Evolutionary conservation across 305 asterid genomes (phyloP).

Genomic region (Fraxinus albicans): DNA sequence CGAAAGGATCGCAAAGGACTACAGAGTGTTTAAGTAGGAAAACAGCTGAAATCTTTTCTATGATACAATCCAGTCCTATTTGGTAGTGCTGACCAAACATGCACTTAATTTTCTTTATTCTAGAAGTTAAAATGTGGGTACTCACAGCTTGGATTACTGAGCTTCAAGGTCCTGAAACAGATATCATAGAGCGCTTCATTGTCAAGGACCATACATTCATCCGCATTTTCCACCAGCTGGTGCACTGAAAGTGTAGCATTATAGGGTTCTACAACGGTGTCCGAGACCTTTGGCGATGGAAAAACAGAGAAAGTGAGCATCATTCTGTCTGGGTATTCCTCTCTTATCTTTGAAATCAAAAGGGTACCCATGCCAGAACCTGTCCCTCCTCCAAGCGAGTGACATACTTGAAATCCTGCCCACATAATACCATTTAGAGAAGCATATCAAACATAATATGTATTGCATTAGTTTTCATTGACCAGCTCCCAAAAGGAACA

Average conservation of each 20-base stretch:
- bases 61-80: not conserved
- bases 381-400: slow-evolving; percentile 91
- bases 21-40: not conserved
- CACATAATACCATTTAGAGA: slow-evolving; percentile 5
- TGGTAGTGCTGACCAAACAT: not conserved
- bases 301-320: slow-evolving; percentile 92
- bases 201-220: slow-evolving; percentile 92
- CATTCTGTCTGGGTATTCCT: slow-evolving; percentile 89
- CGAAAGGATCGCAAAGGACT: not conserved
- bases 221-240: slow-evolving; percentile 88
- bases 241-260: slow-evolving; percentile 88
- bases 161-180: slow-evolving; percentile 89
- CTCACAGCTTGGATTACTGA: slow-evolving; percentile 95
- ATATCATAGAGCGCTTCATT: slow-evolving; percentile 87
- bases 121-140: not conserved
- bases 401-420: slow-evolving; percentile 89
- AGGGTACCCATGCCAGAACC: slow-evolving; percentile 96
- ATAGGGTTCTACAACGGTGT: slow-evolving; percentile 85
- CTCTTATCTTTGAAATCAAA: slow-evolving; percentile 79
- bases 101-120: not conserved
- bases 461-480: not conserved
- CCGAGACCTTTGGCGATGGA: slow-evolving; percentile 88
- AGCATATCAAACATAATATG: not conserved
- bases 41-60: not conserved
- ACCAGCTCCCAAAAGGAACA: not conserved